Conservation (phyloP, 2,329 filamentous ascomycete species). For the Anisogramma anomala region DNA sequence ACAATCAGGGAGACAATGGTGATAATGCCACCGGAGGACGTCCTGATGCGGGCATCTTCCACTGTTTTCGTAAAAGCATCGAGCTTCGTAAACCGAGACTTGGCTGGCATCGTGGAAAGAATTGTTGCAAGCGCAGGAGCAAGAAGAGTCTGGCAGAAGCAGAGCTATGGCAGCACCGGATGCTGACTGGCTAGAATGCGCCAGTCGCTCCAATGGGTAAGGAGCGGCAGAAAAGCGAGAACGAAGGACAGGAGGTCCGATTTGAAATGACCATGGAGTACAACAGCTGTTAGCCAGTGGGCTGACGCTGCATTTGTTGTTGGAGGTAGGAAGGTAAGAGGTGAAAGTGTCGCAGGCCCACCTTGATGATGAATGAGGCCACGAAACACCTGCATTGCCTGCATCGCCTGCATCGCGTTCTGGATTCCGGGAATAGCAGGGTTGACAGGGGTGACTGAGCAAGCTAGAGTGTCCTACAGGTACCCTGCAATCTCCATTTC, state of each 20-base stretch:
- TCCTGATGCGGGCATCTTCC: slow-evolving; percentile 92
- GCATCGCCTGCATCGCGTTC: too few species aligned
- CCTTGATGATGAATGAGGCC: too few species aligned
- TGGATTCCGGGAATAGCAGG: too few species aligned
- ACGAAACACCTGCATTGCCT: too few species aligned
- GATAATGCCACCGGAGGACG: slow-evolving; percentile 88
- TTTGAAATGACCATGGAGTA: slow-evolving; percentile 4
- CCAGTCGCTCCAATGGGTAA: slow-evolving; percentile 1
- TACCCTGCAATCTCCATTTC: too few species aligned
- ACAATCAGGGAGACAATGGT: slow-evolving; percentile 83
- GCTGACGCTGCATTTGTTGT: neutral
- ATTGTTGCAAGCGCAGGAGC: neutral
- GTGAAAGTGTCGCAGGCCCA: too few species aligned
- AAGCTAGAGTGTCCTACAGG: too few species aligned
- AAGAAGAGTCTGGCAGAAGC: neutral
- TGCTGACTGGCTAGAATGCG: neutral
- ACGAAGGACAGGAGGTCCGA: neutral
- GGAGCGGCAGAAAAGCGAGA: slow-evolving; percentile 6
- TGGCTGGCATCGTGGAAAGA: slow-evolving; percentile 57
- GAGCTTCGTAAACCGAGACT: slow-evolving; percentile 89
- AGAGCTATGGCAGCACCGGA: too few species aligned
- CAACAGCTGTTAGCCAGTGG: slow-evolving; percentile 1
- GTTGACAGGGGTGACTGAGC: too few species aligned
- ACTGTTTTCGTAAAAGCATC: slow-evolving; percentile 99
- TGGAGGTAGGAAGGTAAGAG: neutral